Evolutionary conservation across 768 basidiomycete genomes (phyloP), one percentile per base, ranked within the genome.

Genomic region (Tylopilus plumbeoviolaceoides): DNA sequence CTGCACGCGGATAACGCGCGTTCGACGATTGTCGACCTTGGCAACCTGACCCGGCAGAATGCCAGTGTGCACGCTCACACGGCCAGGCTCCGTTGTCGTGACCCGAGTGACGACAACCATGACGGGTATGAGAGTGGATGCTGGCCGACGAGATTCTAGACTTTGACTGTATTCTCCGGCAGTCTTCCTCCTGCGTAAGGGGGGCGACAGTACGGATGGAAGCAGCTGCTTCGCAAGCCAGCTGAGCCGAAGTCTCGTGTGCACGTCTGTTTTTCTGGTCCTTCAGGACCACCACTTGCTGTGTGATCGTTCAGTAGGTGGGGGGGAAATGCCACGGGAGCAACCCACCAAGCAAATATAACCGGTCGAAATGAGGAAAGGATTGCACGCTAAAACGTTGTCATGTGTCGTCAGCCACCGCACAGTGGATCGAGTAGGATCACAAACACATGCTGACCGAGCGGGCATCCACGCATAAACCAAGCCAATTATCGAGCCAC

Each of bases 181-280:
- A 91, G 56, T 94, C 90, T 20, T 84, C 79, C 66, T 98, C 95
- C 23, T 94, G 77, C 0, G 92, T 95, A 39, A 97, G 75, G 1
- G 86, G 78, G 8, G 94, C 92, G 27, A 98, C 94, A 2, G 95
- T 97, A 33, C 90, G 81, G 60, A 98, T 95, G 11, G 95, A 79
- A 10, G 80, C 87, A 23, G 92, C 91, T 30, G 92, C 91, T 69
- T 98, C 95, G 59, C 92, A 94, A 39, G 94, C 94, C 20, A 94
- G 66, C 54, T 95, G 92, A 5, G 94, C 91, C 23, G 89, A 91
- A 5, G 70, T 70, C 60, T 86, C 89, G 63, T 98, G 91, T 0
- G 84, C 75, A 59, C 78, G 77, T 71, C 91, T 91, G 75, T 91
- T 93, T 57, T 75, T 68, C 63, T 89, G 82, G 62, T 90, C 93